Base-by-base conservation (phyloP, 108 stramenopile genomes). In the Cylindrotheca closterium region DNA sequence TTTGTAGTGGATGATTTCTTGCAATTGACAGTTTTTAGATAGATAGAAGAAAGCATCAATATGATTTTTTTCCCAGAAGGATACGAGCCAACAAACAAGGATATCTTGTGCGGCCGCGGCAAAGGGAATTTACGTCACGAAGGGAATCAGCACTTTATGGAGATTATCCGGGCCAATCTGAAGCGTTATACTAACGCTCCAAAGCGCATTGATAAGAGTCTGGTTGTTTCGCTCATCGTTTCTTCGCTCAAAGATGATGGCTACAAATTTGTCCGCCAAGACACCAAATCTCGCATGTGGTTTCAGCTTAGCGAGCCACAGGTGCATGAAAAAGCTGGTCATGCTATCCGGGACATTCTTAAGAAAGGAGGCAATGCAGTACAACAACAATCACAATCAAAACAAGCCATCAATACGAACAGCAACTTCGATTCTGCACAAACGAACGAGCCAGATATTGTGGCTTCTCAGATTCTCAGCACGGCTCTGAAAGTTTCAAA, bases 21-120 rank as follows among this genome's bases (percentile, higher is more conserved):
- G n/a, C n/a, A n/a, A n/a, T n/a, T n/a, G n/a, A n/a, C n/a, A n/a
- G n/a, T n/a, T n/a, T n/a, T n/a, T n/a, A n/a, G n/a, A n/a, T n/a
- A n/a, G n/a, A n/a, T n/a, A n/a, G n/a, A n/a, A n/a, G n/a, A n/a
- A n/a, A 42, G 37, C 37, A 10, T 7, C 37, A 42, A 10, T 42
- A 42, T 42, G 37, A 42, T 10, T 15, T 42, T 10, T 42, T 42
- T 10, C 15, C 37, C 37, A 10, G 37, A 42, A 10, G 37, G 37
- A 15, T 42, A 42, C 37, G 25, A 32, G 51, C 63, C 63, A 19
- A 30, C 26, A 4, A 4, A 62, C 19, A 22, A 63, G 18, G 77
- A 78, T 48, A 68, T 78, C n/a, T 56, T 79, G 28, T 83, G 82
- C 27, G 74, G 74, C 4, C 65, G 79, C 25, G 78, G 75, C 22